These are phyloP conservation scores for Coemansia asiatica DNA, from an alignment of 192 early-diverging fungal species.

Conservation along the genomic window DNA sequence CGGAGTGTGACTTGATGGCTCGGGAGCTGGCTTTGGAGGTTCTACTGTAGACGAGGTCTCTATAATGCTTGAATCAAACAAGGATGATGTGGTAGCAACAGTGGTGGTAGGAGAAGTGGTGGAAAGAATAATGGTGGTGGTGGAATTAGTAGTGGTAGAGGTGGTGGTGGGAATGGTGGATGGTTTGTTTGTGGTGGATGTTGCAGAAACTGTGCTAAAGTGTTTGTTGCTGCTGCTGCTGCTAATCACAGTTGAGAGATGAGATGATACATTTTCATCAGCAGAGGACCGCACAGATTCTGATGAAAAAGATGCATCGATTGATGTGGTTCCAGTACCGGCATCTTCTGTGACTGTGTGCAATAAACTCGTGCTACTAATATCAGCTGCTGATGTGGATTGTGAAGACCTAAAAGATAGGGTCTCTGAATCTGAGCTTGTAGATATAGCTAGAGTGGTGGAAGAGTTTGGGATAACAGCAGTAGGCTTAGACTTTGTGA, in stretches of 20 bases:
- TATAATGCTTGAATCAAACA: neutral
- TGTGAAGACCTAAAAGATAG: neutral
- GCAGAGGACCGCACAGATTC: neutral
- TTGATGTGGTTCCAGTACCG: neutral
- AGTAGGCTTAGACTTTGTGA: neutral
- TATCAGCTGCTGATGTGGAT: neutral
- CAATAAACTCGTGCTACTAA: neutral
- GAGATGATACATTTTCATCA: neutral
- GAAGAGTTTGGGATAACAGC: neutral
- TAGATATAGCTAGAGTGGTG: neutral
- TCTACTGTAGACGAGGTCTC: neutral
- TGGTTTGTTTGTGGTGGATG: too few species aligned
- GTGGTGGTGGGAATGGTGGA: neutral
- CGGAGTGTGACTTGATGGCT: neutral
- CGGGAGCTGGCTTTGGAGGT: too few species aligned
- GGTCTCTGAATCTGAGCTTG: neutral
- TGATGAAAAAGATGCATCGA: neutral
- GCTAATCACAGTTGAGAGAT: neutral
- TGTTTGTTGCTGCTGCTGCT: neutral
- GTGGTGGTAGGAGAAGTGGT: constrained; percentile 6
- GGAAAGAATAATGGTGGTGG: neutral
- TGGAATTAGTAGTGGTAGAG: neutral
- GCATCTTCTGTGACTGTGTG: neutral
- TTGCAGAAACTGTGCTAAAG: too few species aligned
- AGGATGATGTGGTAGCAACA: neutral